phyloP scores from a whole-genome alignment of 1,284 basidiomycete species.

The Naganishia sp. region DNA sequence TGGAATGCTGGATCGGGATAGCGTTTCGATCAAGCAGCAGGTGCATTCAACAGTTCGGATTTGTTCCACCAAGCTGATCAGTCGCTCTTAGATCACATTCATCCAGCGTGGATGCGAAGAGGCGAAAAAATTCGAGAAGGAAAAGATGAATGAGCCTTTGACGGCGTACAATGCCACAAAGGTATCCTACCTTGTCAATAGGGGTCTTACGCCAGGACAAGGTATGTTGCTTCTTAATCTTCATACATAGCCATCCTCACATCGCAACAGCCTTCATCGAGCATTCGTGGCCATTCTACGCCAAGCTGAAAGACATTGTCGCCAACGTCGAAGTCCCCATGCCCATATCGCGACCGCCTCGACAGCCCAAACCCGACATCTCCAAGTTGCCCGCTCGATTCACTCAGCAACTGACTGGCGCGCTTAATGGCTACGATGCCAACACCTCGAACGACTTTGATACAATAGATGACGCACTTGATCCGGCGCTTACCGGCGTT shows the following conservation, averaged over 20 bases:
- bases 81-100: constrained; percentile 10
- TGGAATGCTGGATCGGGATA: constrained; percentile 25
- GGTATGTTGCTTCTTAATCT: not conserved
- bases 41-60: not conserved
- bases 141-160: constrained; percentile 23
- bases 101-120: constrained; percentile 24
- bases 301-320: constrained; percentile 21
- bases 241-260: not conserved
- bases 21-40: constrained; percentile 21
- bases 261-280: constrained; percentile 11
- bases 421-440: not conserved
- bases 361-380: constrained; percentile 1
- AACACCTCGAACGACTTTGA: constrained; percentile 1
- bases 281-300: constrained; percentile 24
- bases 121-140: constrained; percentile 25
- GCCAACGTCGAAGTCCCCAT: constrained; percentile 20
- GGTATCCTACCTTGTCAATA: constrained; percentile 19
- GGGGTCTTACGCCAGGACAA: constrained; percentile 16
- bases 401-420: not conserved
- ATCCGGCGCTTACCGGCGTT: constrained; percentile 10
- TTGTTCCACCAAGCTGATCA: not conserved
- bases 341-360: constrained; percentile 26
- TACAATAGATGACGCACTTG: constrained; percentile 10
- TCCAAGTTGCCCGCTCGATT: not conserved
- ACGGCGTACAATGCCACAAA: constrained; percentile 20